A percentile compares a stretch with the other conserved stretches of the same genome.
These are phyloP conservation scores for Aeminium ludgeri DNA, from an alignment of 495 filamentous ascomycete species.

Conservation along the genomic window DNA sequence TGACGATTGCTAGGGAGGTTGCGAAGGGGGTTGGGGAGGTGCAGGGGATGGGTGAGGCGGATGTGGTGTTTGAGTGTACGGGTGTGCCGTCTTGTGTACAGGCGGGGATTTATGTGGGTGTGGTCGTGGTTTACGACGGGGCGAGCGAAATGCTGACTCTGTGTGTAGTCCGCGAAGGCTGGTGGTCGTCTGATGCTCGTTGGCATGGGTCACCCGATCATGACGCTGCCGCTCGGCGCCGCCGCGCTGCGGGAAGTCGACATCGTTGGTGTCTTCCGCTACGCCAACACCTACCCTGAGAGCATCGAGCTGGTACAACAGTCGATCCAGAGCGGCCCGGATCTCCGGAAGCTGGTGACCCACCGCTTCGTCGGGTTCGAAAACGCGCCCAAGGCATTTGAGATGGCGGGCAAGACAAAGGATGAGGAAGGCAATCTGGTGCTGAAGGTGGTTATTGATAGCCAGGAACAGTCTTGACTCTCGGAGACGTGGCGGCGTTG, in stretches of 20 bases:
- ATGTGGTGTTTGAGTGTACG: slow-evolving; percentile 78
- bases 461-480: neutral
- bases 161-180: slow-evolving; percentile 38
- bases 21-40: slow-evolving; percentile 34
- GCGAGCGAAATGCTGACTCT: neutral
- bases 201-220: slow-evolving; percentile 84
- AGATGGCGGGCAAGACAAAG: slow-evolving; percentile 61
- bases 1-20: slow-evolving; percentile 42
- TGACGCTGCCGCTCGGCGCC: slow-evolving; percentile 69
- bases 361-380: slow-evolving; percentile 57
- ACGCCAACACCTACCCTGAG: slow-evolving; percentile 72
- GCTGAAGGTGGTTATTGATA: slow-evolving; percentile 68
- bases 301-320: slow-evolving; percentile 50
- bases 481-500: too few relatives aligned
- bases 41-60: slow-evolving; percentile 41
- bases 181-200: slow-evolving; percentile 76
- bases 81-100: slow-evolving; percentile 78
- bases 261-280: slow-evolving; percentile 81
- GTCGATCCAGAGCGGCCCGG: slow-evolving; percentile 43
- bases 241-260: slow-evolving; percentile 81
- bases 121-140: neutral
- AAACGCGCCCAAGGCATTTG: slow-evolving; percentile 51
- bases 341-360: slow-evolving; percentile 54
- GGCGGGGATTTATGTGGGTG: slow-evolving; percentile 55
- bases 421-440: slow-evolving; percentile 64